phyloP scores from a whole-genome alignment of 768 basidiomycete species.

The Calocera viscosa region DNA sequence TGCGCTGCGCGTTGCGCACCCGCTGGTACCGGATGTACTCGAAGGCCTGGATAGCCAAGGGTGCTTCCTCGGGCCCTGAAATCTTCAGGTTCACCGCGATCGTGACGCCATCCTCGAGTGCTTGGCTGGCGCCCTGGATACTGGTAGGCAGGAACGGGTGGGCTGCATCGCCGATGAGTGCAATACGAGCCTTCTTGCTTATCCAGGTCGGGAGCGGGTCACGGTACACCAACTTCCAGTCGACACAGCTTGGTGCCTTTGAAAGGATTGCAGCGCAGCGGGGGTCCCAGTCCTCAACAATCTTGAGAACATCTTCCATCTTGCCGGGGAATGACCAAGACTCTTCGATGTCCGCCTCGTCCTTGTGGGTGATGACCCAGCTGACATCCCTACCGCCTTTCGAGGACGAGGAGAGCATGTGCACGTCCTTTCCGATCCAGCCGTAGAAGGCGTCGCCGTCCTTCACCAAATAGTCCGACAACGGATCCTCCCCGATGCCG shows the following conservation, averaged over 20 bases:
- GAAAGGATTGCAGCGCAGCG: conserved; percentile 20
- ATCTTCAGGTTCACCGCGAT: conserved; percentile 20
- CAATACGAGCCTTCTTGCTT: conserved; percentile 19
- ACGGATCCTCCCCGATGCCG: conserved; percentile 19
- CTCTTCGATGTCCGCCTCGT: conserved; percentile 20
- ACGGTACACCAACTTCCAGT: conserved; percentile 24
- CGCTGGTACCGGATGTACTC: conserved; percentile 24
- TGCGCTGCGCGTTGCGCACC: conserved; percentile 17
- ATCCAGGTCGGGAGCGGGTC: conserved; percentile 23
- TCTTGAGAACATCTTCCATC: conserved; percentile 20
- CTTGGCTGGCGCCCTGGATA: conserved; percentile 21
- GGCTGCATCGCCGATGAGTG: conserved; percentile 25
- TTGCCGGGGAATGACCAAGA: conserved; percentile 19
- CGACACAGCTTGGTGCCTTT: conserved; percentile 21
- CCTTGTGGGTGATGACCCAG: conserved; percentile 21
- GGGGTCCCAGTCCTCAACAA: conserved; percentile 23
- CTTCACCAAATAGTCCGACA: conserved; percentile 16
- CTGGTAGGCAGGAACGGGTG: conserved; percentile 26
- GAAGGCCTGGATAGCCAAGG: conserved; percentile 17
- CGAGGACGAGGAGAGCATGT: conserved; percentile 19
- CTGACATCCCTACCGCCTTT: conserved; percentile 17
- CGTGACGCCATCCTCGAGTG: conserved; percentile 22
- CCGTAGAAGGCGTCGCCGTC: conserved; percentile 16
- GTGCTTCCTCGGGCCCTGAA: conserved; percentile 16
- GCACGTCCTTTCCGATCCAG: conserved; percentile 22